Evolutionary conservation across 1,284 basidiomycete species (phyloP).

Genomic region (Ustilago trichophora): DNA sequence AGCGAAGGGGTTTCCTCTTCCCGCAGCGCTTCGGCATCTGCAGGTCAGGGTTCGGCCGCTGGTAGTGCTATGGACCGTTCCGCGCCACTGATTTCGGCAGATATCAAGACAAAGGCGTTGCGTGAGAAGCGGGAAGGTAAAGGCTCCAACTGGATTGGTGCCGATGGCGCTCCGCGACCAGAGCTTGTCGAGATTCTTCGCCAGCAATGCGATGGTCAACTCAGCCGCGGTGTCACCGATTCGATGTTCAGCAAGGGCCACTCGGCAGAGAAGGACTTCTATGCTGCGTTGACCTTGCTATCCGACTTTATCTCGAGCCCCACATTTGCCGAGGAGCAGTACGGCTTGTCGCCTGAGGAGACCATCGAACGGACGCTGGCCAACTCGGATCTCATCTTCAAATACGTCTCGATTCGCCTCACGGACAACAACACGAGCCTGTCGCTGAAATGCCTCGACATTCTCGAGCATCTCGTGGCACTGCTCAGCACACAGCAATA

Average conservation of each 20-base stretch:
- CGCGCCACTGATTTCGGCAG: conserved; percentile 77
- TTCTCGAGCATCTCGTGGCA: conserved; percentile 80
- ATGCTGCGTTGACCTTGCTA: conserved; percentile 78
- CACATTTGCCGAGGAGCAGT: conserved; percentile 74
- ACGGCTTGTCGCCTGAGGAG: conserved; percentile 71
- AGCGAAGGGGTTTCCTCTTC: conserved; percentile 18
- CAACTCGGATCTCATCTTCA: conserved; percentile 90
- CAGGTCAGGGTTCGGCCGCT: conserved; percentile 18
- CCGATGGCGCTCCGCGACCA: conserved; percentile 83
- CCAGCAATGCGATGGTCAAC: conserved; percentile 87
- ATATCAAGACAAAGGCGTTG: conserved; percentile 76
- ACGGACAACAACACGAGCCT: conserved; percentile 94
- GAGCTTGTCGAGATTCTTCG: conserved; percentile 88
- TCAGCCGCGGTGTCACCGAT: conserved; percentile 78
- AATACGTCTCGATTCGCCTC: conserved; percentile 89
- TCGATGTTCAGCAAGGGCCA: conserved; percentile 90
- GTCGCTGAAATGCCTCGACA: conserved; percentile 86
- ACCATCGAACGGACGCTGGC: conserved; percentile 79
- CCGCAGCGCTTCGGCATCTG: conserved; percentile 27
- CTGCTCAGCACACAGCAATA: conserved; percentile 78
- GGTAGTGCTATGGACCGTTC: conserved; percentile 23
- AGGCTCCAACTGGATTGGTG: conserved; percentile 69
- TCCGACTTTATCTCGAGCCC: conserved; percentile 76
- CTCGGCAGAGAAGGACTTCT: conserved; percentile 90
- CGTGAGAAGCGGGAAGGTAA: conserved; percentile 80